Conservation (phyloP, 129 eudicot species). For the Silybum marianum region DNA sequence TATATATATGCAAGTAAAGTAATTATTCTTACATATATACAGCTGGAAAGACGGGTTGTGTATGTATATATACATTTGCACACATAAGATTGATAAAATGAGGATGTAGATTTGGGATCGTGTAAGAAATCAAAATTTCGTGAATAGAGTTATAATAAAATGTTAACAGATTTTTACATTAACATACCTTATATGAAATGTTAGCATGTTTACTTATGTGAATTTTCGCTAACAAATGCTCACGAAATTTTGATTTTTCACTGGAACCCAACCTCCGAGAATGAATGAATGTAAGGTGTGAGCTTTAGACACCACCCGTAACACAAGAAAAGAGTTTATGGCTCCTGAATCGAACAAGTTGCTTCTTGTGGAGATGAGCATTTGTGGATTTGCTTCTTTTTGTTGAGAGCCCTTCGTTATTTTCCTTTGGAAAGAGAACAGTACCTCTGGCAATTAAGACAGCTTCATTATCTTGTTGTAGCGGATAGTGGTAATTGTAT, state of each 20-base stretch:
- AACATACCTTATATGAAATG: background rate
- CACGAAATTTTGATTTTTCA: background rate
- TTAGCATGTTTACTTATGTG: background rate
- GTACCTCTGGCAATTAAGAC: background rate
- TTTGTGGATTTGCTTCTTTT: conserved; percentile 31
- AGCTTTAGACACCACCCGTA: conserved; percentile 30
- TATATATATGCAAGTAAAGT: background rate
- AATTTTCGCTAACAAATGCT: background rate
- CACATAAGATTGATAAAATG: background rate
- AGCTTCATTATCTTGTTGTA: conserved; percentile 5
- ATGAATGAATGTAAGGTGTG: background rate
- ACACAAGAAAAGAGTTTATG: conserved; percentile 32
- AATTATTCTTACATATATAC: background rate
- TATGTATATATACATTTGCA: conserved; percentile 18
- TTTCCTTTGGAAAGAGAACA: background rate
- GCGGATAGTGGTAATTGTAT: conserved; percentile 23
- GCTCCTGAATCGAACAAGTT: conserved; percentile 37
- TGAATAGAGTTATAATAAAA: background rate
- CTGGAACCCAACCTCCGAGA: background rate
- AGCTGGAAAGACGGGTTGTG: background rate
- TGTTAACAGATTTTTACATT: background rate
- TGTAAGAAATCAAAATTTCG: background rate
- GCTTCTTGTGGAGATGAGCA: conserved; percentile 20
- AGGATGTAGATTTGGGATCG: background rate
- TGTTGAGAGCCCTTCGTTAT: background rate